Percentiles rank a stretch among this genome's conserved stretches.
Conservation (phyloP, 2,329 filamentous ascomycete species). For the Tetracladium maxilliforme region DNA sequence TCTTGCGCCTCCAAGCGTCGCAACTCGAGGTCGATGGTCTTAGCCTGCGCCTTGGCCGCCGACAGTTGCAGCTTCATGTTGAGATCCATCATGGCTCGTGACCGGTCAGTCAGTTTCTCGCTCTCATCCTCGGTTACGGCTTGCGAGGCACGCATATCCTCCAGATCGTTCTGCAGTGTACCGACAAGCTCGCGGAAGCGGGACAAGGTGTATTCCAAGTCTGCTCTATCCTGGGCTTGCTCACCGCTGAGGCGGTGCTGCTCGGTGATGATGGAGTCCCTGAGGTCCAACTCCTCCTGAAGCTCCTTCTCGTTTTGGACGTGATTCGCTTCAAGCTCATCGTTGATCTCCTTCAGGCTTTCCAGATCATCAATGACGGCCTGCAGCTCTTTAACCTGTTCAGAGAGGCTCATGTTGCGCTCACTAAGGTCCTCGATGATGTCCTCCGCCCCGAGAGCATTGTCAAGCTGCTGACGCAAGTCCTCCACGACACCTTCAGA, state of each 20-base stretch:
- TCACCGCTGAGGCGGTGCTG: conserved; percentile 57
- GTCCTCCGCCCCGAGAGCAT: conserved; percentile 74
- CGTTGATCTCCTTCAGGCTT: conserved; percentile 78
- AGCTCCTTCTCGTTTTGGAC: conserved; percentile 88
- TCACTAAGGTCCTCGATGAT: conserved; percentile 89
- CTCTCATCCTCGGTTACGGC: conserved; percentile 88
- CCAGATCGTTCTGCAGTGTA: conserved; percentile 70
- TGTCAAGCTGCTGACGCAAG: conserved; percentile 80
- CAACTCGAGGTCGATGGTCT: conserved; percentile 85
- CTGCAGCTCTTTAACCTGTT: conserved; percentile 72
- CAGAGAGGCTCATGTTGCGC: conserved; percentile 69
- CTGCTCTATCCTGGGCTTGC: conserved; percentile 68
- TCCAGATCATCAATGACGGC: conserved; percentile 77
- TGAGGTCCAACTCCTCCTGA: conserved; percentile 84
- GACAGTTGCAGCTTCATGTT: conserved; percentile 89
- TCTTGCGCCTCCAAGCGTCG: conserved; percentile 79
- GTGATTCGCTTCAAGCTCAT: conserved; percentile 88
- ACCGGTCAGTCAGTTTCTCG: conserved; percentile 75
- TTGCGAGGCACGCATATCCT: conserved; percentile 84
- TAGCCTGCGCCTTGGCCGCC: conserved; percentile 81
- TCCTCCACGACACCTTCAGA: conserved; percentile 69
- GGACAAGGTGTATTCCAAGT: conserved; percentile 80
- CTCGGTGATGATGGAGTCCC: conserved; percentile 72
- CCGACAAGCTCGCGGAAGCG: conserved; percentile 83
- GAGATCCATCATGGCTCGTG: conserved; percentile 89